Percentiles rank a stretch among this genome's conserved stretches.
Evolutionary conservation across 352 stramenopile species (phyloP).

Genomic region (Phytophthora sansomeana): DNA sequence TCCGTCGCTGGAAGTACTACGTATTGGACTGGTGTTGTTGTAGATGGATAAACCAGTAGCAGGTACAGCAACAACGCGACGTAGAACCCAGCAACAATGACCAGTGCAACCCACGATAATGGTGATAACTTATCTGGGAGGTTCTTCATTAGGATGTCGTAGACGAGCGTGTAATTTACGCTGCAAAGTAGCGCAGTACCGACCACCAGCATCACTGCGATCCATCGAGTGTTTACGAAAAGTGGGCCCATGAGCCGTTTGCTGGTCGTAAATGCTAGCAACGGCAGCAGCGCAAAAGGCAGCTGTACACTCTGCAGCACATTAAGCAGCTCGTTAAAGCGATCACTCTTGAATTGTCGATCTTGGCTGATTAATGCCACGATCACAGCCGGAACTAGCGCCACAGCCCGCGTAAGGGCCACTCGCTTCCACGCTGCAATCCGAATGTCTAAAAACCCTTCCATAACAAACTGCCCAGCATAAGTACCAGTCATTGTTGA

Average conservation of each 20-base stretch:
- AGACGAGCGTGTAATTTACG: constrained; percentile 74
- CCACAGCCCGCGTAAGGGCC: constrained; percentile 86
- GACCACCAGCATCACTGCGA: constrained; percentile 48
- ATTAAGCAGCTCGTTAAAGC: constrained; percentile 87
- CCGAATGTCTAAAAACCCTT: constrained; percentile 91
- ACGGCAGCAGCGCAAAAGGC: constrained; percentile 84
- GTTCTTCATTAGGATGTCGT: constrained; percentile 51
- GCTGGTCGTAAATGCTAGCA: constrained; percentile 79
- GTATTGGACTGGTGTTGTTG: constrained; percentile 5
- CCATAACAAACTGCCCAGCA: constrained; percentile 95
- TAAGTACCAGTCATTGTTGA: constrained; percentile 95
- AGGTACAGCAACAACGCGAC: constrained; percentile 60
- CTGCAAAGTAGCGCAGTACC: constrained; percentile 59
- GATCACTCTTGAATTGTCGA: constrained; percentile 59
- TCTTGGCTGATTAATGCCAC: constrained; percentile 73
- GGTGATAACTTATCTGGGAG: constrained; percentile 45
- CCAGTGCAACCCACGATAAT: constrained; percentile 20
- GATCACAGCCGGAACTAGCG: constrained; percentile 79
- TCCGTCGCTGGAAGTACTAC: constrained; percentile 5
- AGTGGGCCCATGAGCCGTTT: constrained; percentile 67
- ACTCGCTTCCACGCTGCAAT: constrained; percentile 87
- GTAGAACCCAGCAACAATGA: constrained; percentile 41
- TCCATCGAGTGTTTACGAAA: constrained; percentile 49
- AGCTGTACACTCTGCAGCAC: constrained; percentile 90
- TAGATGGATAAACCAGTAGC: constrained; percentile 59